phyloP scores from a whole-genome alignment of 148 eudicot species.

The Salicornia ramosissima region DNA sequence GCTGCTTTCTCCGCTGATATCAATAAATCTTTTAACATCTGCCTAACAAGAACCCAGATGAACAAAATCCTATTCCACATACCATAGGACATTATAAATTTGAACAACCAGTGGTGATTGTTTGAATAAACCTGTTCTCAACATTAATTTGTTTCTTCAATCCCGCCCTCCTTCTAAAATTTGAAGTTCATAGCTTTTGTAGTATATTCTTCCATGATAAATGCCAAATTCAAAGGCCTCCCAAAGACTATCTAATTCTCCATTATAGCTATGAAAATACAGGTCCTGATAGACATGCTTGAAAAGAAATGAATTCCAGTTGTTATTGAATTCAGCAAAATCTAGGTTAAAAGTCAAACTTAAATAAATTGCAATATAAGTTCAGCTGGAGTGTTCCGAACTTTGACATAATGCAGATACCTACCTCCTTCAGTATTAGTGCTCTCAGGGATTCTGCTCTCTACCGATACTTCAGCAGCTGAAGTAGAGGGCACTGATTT shows the following conservation, averaged over 20 bases:
- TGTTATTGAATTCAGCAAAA: background rate
- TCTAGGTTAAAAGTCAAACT: background rate
- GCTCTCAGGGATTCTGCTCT: constrained; percentile 27
- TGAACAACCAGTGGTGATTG: too few species aligned
- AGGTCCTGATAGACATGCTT: background rate
- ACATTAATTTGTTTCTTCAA: background rate
- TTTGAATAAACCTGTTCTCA: too few species aligned
- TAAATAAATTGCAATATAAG: too few species aligned
- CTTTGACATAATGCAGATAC: constrained; percentile 21
- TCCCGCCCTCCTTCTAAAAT: background rate
- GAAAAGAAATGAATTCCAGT: background rate
- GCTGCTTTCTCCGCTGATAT: too few species aligned
- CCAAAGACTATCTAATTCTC: background rate
- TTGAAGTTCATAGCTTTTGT: background rate
- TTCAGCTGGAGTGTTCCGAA: background rate
- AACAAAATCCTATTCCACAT: too few species aligned
- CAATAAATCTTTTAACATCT: too few species aligned
- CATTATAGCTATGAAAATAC: background rate
- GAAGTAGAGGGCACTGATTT: constrained; percentile 11
- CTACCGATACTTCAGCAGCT: constrained; percentile 1
- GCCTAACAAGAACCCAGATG: too few species aligned
- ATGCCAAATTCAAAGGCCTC: background rate
- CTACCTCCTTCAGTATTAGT: constrained; percentile 42
- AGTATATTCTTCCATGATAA: background rate
- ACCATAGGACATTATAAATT: too few species aligned